These are phyloP conservation scores for Bocquillonia castaneifolia DNA, from an alignment of 441 rosid genomes.

Conservation along the genomic window DNA sequence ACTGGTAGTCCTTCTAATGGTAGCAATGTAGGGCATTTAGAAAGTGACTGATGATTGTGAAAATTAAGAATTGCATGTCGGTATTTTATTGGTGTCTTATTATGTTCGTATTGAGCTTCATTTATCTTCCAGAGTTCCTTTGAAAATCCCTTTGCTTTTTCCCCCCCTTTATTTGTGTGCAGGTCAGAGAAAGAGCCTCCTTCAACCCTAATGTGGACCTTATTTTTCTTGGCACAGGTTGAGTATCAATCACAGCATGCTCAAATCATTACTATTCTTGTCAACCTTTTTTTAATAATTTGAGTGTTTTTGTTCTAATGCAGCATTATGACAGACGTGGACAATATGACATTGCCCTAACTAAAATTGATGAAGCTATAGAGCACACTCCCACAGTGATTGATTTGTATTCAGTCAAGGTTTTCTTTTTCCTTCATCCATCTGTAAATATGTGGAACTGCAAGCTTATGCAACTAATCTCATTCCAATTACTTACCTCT, in stretches of 20 bases:
- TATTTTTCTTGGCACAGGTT: conserved; percentile 98
- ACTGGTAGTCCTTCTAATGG: not conserved
- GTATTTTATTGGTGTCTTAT: not conserved
- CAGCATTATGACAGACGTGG: conserved; percentile 99
- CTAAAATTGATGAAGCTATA: conserved; percentile 89
- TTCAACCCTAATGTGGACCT: conserved; percentile 85
- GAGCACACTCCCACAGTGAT: conserved; percentile 96
- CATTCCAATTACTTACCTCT: not conserved
- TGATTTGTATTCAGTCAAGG: conserved; percentile 94
- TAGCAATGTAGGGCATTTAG: not conserved
- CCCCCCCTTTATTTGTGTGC: conserved; percentile 25
- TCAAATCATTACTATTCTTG: conserved; percentile 11
- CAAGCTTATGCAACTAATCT: not conserved
- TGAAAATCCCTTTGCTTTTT: conserved; percentile 16
- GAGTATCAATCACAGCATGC: conserved; percentile 15
- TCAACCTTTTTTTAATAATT: conserved; percentile 8
- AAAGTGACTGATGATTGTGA: not conserved
- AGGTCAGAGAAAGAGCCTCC: conserved; percentile 93
- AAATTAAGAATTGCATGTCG: not conserved
- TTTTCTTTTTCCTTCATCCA: conserved; percentile 28
- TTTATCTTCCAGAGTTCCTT: conserved; percentile 4
- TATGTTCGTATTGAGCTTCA: not conserved
- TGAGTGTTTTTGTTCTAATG: conserved; percentile 27
- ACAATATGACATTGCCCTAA: conserved; percentile 68
- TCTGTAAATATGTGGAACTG: conserved; percentile 3